phyloP scores from a whole-genome alignment of 176 grass and related monocot species.

The Zizania latifolia region DNA sequence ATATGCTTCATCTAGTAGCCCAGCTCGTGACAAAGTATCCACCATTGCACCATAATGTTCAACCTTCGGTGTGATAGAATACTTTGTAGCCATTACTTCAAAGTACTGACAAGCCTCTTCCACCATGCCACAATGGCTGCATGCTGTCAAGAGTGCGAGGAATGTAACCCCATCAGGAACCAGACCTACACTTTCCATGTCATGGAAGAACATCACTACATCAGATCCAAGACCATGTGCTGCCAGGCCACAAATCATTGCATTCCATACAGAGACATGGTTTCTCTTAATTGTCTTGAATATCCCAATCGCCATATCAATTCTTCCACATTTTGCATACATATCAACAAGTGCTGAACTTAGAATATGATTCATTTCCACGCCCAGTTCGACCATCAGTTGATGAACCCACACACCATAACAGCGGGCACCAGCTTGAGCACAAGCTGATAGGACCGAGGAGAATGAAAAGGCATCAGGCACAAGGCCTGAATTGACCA shows the following conservation, averaged over 20 bases:
- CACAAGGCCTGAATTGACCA: slow-evolving; percentile 45
- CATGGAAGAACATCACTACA: slow-evolving; percentile 29
- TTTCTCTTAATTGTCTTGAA: slow-evolving; percentile 35
- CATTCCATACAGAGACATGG: slow-evolving; percentile 52
- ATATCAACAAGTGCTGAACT: slow-evolving; percentile 60
- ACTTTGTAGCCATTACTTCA: slow-evolving; percentile 36
- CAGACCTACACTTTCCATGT: slow-evolving; percentile 51
- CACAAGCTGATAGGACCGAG: slow-evolving; percentile 54
- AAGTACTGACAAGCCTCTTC: slow-evolving; percentile 51
- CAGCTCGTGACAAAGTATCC: slow-evolving; percentile 50
- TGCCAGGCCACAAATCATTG: slow-evolving; percentile 60
- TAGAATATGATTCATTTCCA: slow-evolving; percentile 58
- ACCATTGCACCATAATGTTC: slow-evolving; percentile 70
- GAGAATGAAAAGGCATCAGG: slow-evolving; percentile 67
- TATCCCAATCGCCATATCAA: slow-evolving; percentile 44
- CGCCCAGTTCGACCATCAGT: slow-evolving; percentile 40
- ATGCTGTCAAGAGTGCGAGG: slow-evolving; percentile 60
- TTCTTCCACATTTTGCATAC: slow-evolving; percentile 70
- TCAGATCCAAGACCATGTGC: slow-evolving; percentile 57
- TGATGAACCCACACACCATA: slow-evolving; percentile 56
- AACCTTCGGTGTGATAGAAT: slow-evolving; percentile 44
- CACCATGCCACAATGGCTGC: slow-evolving; percentile 62
- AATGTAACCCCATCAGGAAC: slow-evolving; percentile 57
- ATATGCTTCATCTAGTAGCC: slow-evolving; percentile 63
- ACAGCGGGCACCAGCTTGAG: slow-evolving; percentile 42